Conservation (phyloP, 225 moss, liverwort and hornwort species). For the Pleurozium schreberi region DNA sequence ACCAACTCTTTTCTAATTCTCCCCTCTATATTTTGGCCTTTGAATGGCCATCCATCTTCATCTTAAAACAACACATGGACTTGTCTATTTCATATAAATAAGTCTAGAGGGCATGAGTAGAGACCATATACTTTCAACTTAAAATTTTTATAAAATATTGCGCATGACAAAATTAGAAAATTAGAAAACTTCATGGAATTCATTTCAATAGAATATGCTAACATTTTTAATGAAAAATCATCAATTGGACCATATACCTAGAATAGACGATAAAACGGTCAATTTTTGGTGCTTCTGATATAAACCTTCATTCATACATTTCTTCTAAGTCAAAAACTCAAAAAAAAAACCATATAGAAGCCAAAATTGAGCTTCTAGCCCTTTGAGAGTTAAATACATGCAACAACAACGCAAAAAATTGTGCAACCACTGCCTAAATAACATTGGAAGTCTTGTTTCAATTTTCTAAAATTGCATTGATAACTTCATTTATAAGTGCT, state of each 20-base stretch:
- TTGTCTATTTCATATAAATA: too few species aligned
- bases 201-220: fast-evolving
- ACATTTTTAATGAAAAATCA: not conserved
- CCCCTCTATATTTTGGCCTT: not conserved
- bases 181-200: not conserved
- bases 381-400: not conserved
- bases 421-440: too few species aligned
- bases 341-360: not conserved
- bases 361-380: not conserved
- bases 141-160: too few species aligned
- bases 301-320: too few species aligned
- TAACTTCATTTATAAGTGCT: not conserved
- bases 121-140: too few species aligned
- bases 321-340: not conserved
- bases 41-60: not conserved
- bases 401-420: not conserved
- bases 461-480: not conserved
- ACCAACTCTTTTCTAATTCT: not conserved
- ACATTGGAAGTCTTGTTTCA: not conserved
- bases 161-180: too few species aligned
- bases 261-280: too few species aligned
- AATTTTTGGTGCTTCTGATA: too few species aligned
- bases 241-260: not conserved
- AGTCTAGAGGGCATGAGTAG: too few species aligned
- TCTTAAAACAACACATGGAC: fast-evolving